These are phyloP conservation scores for Trichosporon ovoides DNA, from an alignment of 1,284 basidiomycete species.

Conservation along the genomic window DNA sequence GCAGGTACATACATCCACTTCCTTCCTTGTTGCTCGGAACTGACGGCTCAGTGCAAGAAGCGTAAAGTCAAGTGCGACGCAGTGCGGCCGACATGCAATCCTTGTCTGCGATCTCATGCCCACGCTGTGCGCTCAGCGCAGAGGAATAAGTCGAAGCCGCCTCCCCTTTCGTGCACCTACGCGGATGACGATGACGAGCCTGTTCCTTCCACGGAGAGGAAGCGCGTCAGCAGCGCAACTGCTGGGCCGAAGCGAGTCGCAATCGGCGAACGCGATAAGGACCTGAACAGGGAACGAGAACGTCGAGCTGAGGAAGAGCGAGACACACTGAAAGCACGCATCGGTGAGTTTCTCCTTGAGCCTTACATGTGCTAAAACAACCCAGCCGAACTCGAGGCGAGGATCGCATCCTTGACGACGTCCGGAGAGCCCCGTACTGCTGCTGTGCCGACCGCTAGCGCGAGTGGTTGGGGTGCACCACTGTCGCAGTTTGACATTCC, in stretches of 20 bases:
- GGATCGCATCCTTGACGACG: slow-evolving; percentile 26
- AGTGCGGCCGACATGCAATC: slow-evolving; percentile 37
- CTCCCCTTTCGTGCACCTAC: slow-evolving; percentile 34
- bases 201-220: slow-evolving; percentile 6
- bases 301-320: slow-evolving; percentile 28
- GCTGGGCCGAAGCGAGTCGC: slow-evolving; percentile 11
- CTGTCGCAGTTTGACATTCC: slow-evolving; percentile 8
- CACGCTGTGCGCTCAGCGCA: slow-evolving; percentile 42
- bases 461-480: slow-evolving; percentile 8
- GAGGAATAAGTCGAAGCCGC: slow-evolving; percentile 30
- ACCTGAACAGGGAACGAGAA: slow-evolving; percentile 23
- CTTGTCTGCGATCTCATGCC: slow-evolving; percentile 43
- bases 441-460: background rate
- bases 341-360: slow-evolving; percentile 18
- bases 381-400: slow-evolving; percentile 39
- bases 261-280: slow-evolving; percentile 9
- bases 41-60: slow-evolving; percentile 40
- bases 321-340: slow-evolving; percentile 28
- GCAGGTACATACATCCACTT: slow-evolving; percentile 10
- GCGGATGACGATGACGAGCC: slow-evolving; percentile 22
- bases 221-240: slow-evolving; percentile 4
- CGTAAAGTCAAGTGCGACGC: slow-evolving; percentile 47
- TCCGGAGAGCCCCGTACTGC: background rate
- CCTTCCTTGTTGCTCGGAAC: background rate
- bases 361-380: background rate